Evolutionary conservation across 1,284 basidiomycete species (phyloP), one percentile per base, ranked within the genome.

Genomic region (Fistulinella cinereoalba): DNA sequence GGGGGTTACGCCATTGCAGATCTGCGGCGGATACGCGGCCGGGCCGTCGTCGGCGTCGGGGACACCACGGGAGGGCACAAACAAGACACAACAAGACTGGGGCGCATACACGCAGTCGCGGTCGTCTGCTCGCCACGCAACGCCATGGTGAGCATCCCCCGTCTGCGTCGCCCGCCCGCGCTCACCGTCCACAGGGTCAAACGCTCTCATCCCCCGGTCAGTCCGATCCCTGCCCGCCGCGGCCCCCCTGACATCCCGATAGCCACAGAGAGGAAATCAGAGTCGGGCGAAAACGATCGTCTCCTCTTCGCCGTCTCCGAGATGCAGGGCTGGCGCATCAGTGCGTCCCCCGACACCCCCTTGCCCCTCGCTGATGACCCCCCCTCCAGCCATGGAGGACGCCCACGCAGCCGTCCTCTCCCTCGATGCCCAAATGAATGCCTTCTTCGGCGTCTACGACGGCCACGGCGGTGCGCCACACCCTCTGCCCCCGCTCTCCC

Each of bases 301-400:
- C 88, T 86, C 67, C 70, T 81, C 52, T 98, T 87, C 68, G 89
- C 82, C 10, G 77, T 97, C 41, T 88, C 90, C 36, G 95, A 98
- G 73, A 99, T 99, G 97, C 97, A 99, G 71, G 97, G 97, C 58
- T 99, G 97, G 97, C 80, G 97, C 71, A 90, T 98, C 71, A 87
- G 96, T 97, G 61, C 71, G 94, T 77, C 6, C 41, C 15, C n/a
- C n/a, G n/a, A n/a, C 22, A 15, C 21, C 44, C 41, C 33, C 19
- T 43, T 46, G 31, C 29, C 11, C 6, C 24, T 13, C 11, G 2
- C 41, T 46, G 29, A 51, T 37, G 18, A 24, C 24, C 40, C 47
- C 31, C 13, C 16, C 37, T 52, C 48, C 65, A 95, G 92, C 86
- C 60, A 99, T 99, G 97, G 97, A 99, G 72, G 97, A 99, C 65